Conservation (phyloP, 225 moss, liverwort and hornwort genomes). For the Ulota crispa region DNA sequence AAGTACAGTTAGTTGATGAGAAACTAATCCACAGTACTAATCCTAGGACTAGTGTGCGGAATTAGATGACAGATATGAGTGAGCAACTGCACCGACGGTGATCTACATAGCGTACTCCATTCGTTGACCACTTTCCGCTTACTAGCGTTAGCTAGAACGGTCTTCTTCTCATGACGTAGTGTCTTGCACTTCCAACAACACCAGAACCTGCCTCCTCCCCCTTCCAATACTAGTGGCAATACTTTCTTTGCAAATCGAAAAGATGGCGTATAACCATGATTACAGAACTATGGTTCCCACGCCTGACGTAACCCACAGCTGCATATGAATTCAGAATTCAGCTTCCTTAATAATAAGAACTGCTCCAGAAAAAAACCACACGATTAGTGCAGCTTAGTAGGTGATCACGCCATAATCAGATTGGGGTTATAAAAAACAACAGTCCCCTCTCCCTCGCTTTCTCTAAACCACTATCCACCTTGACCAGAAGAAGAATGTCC, state of each 20-base stretch:
- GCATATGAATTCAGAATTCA: constrained; percentile 21
- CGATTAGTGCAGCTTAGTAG: neutral
- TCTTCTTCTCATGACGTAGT: constrained; percentile 28
- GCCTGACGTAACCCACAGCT: neutral
- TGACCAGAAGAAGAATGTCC: neutral
- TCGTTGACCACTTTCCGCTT: neutral
- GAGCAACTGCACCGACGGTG: constrained; percentile 30
- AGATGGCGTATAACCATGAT: constrained; percentile 55
- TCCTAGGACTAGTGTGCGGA: neutral
- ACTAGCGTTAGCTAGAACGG: constrained; percentile 14
- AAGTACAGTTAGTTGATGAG: constrained; percentile 24
- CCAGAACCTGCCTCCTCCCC: constrained; percentile 28
- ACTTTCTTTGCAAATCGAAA: constrained; percentile 59
- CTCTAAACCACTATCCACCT: neutral
- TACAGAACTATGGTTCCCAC: constrained; percentile 3
- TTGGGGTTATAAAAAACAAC: neutral
- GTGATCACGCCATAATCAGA: constrained; percentile 15
- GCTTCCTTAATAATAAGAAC: neutral
- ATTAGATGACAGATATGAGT: constrained; percentile 34
- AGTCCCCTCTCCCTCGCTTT: neutral
- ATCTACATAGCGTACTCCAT: constrained; percentile 48
- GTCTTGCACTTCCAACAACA: constrained; percentile 4
- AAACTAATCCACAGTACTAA: neutral
- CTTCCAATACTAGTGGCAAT: constrained; percentile 39
- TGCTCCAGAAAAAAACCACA: neutral